Evolutionary conservation across 2,329 filamentous ascomycete genomes (phyloP), one percentile per base, ranked within the genome.

Genomic region (Hyphodiscus sp.): DNA sequence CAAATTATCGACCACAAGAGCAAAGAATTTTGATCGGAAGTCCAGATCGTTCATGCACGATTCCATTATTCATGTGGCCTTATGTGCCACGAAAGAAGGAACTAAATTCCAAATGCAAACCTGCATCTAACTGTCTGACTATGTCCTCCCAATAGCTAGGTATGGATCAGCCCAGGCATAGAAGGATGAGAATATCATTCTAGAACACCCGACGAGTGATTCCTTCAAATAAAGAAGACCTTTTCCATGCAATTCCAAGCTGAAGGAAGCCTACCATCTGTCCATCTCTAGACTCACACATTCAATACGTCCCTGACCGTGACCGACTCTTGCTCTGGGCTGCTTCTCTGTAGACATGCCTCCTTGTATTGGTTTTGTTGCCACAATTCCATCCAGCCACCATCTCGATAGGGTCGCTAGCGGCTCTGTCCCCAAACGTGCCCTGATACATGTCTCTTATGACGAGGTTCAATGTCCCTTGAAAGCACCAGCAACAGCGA

Each of bases 401-500:
- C 8, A 4, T 26, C 23, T 26, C 23, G 8, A 26, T 26, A 26
- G 8, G 8, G 23, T n/a, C n/a, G n/a, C 3, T 26, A 3, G 23
- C 23, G 23, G 23, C 23, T 26, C 23, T 26, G 23, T 26, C 23
- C n/a, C 23, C 3, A 26, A 4, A 26, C 8, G 23, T 26, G 23
- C 23, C 23, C 8, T 8, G 23, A 26, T 3, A 8, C 3, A 4
- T 26, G 23, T 8, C 23, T 26, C 8, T 3, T 26, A 26, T 26
- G 23, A 8, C 23, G 23, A 26, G 23, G 23, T 26, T 26, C 23
- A 26, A 26, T 8, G 23, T 26, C 23, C 8, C 23, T 26, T 26
- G 23, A 47, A 18, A 47, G 87, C 85, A 1, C 84, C 87, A 52
- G 75, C 74, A 33, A 89, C 85, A 1, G 91, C 91, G 57, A 96